These are phyloP conservation scores for Camellia granthamiana DNA, from an alignment of 148 eudicot species.

Conservation along the genomic window DNA sequence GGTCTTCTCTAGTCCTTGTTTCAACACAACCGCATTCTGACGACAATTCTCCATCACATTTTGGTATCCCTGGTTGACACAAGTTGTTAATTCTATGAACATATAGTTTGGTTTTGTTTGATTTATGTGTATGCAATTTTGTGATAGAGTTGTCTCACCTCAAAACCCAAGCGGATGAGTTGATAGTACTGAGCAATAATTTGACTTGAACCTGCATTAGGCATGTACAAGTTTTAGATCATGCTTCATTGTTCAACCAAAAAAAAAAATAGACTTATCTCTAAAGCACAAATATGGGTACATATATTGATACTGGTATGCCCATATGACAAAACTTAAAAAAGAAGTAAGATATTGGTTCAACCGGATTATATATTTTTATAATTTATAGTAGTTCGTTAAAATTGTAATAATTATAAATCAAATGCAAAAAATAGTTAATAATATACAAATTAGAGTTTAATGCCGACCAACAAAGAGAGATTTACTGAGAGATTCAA, in stretches of 20 bases:
- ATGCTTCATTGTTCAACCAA: neutral
- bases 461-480: too few relatives aligned
- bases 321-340: too few relatives aligned
- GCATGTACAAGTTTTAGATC: neutral
- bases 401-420: too few relatives aligned
- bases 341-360: too few relatives aligned
- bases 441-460: too few relatives aligned
- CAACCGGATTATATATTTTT: too few relatives aligned
- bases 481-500: too few relatives aligned
- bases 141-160: constrained; percentile 21
- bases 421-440: too few relatives aligned
- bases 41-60: constrained; percentile 16
- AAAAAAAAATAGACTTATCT: too few relatives aligned
- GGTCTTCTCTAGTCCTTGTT: constrained; percentile 22
- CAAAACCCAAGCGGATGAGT: constrained; percentile 39
- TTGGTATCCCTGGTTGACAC: constrained; percentile 1
- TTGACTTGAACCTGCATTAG: constrained; percentile 37
- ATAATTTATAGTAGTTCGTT: too few relatives aligned
- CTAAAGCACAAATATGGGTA: too few relatives aligned
- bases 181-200: constrained; percentile 50
- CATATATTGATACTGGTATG: too few relatives aligned
- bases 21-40: constrained; percentile 9
- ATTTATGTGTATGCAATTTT: neutral
- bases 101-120: neutral
- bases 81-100: neutral